Evolutionary conservation across 2,329 filamentous ascomycete genomes (phyloP), one percentile per base, ranked within the genome.

Genomic region (Alternaria incomplexa): DNA sequence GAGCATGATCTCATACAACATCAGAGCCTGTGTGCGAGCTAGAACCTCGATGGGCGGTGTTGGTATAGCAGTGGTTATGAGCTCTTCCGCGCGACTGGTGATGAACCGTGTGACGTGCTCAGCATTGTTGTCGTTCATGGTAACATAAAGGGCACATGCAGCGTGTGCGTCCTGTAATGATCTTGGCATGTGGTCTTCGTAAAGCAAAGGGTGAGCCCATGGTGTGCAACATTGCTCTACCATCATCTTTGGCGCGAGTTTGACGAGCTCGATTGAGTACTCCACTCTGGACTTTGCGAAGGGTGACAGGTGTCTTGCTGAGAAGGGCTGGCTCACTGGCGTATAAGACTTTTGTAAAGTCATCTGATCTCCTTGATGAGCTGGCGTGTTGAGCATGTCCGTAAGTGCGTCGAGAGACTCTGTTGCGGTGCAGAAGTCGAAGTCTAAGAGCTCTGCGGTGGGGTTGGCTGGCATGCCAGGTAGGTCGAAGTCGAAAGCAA

Each of bases 151-250:
- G 1, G 85, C 85, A 69, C 86, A 88, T 25, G 83, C 82, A 5
- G 85, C 81, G 62, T 85, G 79, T 0, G 84, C 85, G 65, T 88
- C 86, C 79, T 87, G 83, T 68, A 88, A 82, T 1, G 73, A 79
- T 28, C 75, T 76, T 1, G 86, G 87, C 85, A 88, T 87, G 9
- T 71, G 59, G 3, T 84, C 79, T n/a, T 77, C 77, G 62, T 87
- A 88, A 0, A 89, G 76, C n/a, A 78, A 72, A 0, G 79, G 77
- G 64, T 89, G 87, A 28, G 79, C 83, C 87, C 87, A 89, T 0
- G 85, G 84, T 0, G 85, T 86, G 53, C 82, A 76, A 15, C 81
- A 85, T 48, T 84, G 80, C 9, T 80, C 62, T 0, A 88, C 82
- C 82, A 88, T 85, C 48, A 64, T 72, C 20, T 59, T 61, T 10